phyloP scores from a whole-genome alignment of 2,329 filamentous ascomycete species.

The Alternaria triticina region DNA sequence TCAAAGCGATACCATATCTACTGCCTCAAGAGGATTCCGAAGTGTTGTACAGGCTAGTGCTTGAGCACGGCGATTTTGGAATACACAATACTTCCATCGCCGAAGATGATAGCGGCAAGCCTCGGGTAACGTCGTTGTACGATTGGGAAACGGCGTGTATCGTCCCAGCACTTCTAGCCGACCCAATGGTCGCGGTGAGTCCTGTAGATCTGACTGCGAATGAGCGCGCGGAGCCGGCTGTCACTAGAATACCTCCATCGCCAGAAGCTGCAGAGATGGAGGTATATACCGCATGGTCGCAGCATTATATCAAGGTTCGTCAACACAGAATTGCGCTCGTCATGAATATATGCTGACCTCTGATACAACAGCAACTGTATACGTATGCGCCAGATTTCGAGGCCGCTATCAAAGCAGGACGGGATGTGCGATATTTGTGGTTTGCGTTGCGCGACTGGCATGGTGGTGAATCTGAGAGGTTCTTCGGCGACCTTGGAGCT shows the following conservation, averaged over 20 bases:
- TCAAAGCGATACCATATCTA: not conserved
- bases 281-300: not conserved
- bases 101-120: accelerated
- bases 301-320: not conserved
- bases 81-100: not conserved
- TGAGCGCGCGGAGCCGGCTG: not conserved
- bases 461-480: not conserved
- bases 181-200: not conserved
- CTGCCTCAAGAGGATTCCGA: not conserved
- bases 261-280: not conserved
- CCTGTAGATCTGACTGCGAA: not conserved
- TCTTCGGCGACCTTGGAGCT: not conserved
- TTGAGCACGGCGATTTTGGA: not conserved
- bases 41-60: not conserved
- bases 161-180: not conserved
- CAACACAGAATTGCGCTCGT: not conserved
- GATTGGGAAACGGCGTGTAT: not conserved
- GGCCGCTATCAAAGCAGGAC: not conserved
- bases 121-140: not conserved
- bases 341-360: not conserved
- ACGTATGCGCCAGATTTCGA: not conserved
- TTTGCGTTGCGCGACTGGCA: not conserved
- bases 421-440: not conserved
- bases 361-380: not conserved
- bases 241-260: not conserved